Conservation (phyloP, 306 rosid genomes). For the Prunus campanulata region DNA sequence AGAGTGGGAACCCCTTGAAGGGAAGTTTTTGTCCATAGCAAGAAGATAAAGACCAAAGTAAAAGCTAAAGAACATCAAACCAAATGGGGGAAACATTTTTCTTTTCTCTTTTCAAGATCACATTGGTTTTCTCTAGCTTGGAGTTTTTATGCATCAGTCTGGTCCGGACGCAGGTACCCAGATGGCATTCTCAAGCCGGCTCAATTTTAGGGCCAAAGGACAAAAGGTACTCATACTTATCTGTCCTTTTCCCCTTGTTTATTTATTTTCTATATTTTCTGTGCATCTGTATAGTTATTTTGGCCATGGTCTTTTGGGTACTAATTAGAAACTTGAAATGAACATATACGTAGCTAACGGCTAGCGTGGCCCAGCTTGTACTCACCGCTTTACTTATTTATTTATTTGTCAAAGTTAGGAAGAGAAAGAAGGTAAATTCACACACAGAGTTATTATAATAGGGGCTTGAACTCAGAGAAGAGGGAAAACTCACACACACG, state of each 20-base stretch:
- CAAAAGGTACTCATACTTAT: slow-evolving; percentile 9
- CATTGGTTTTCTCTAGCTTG: not conserved
- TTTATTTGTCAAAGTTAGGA: not conserved
- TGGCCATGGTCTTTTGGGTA: slow-evolving; percentile 17
- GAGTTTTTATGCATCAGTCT: not conserved
- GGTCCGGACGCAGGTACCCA: not conserved
- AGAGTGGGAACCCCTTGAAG: too few species aligned
- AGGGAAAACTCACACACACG: too few species aligned
- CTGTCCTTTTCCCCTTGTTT: not conserved
- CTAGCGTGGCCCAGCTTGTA: slow-evolving; percentile 14
- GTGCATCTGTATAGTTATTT: not conserved
- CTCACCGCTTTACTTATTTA: not conserved
- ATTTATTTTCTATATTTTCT: not conserved
- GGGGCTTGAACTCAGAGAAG: too few species aligned
- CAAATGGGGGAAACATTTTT: not conserved
- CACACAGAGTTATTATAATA: too few species aligned
- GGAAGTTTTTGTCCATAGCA: too few species aligned
- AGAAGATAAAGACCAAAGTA: too few species aligned
- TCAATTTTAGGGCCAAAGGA: not conserved
- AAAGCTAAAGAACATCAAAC: not conserved
- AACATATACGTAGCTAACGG: not conserved
- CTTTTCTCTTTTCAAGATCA: not conserved
- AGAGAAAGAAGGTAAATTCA: too few species aligned
- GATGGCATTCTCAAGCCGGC: slow-evolving; percentile 13
- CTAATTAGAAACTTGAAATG: slow-evolving; percentile 21